Conservation (phyloP, 306 rosid genomes). For the Inga leiocalycina region DNA sequence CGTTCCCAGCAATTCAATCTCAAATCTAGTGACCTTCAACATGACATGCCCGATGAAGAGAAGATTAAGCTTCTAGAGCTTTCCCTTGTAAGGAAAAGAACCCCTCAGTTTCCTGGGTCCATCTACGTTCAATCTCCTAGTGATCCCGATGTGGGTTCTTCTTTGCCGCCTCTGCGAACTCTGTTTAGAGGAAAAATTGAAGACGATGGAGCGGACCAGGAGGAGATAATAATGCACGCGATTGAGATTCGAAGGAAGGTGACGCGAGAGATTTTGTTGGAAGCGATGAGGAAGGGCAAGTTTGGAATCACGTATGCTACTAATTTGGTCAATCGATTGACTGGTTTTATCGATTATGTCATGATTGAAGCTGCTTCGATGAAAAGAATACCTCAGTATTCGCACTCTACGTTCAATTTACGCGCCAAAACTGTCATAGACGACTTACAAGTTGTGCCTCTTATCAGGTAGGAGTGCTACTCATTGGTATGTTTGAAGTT, state of each 20-base stretch:
- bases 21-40: constrained; percentile 36
- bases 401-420: constrained; percentile 63
- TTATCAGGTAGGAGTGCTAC: constrained; percentile 57
- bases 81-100: constrained; percentile 74
- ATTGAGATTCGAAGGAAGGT: constrained; percentile 86
- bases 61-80: constrained; percentile 66
- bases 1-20: neutral
- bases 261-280: constrained; percentile 73
- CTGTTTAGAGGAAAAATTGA: constrained; percentile 38
- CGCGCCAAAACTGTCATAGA: constrained; percentile 81
- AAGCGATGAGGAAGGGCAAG: constrained; percentile 74
- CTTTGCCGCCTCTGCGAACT: constrained; percentile 57
- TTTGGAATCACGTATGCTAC: constrained; percentile 78
- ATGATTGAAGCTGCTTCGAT: constrained; percentile 86
- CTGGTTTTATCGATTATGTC: constrained; percentile 66
- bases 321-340: constrained; percentile 55
- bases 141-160: constrained; percentile 73
- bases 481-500: constrained; percentile 9
- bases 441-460: constrained; percentile 75
- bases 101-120: constrained; percentile 95
- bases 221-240: constrained; percentile 73
- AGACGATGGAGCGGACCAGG: constrained; percentile 27
- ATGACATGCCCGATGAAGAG: constrained; percentile 48
- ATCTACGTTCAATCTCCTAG: constrained; percentile 77
- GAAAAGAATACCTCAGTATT: constrained; percentile 69